Percentiles rank a stretch among this genome's conserved stretches.
These are phyloP conservation scores for Neoarthrinium moseri DNA, from an alignment of 2,329 filamentous ascomycete species.

Conservation along the genomic window DNA sequence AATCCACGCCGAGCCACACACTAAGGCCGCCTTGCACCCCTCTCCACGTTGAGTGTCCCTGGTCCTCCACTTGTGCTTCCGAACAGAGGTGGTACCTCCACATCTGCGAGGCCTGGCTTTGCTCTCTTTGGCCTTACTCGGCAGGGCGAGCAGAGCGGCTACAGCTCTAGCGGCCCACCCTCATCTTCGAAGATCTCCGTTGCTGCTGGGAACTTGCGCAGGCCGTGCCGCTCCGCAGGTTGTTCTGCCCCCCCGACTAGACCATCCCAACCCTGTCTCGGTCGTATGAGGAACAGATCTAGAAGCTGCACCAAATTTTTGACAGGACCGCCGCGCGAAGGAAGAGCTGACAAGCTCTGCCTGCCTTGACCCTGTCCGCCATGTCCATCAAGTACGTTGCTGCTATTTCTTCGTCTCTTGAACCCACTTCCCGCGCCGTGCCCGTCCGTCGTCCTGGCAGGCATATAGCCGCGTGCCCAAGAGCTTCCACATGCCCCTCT, in stretches of 20 bases:
- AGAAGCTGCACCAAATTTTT: constrained; percentile 32
- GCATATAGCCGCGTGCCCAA: constrained; percentile 19
- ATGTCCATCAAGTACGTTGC: constrained; percentile 39
- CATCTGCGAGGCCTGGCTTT: constrained; percentile 23
- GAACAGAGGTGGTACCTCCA: constrained; percentile 13
- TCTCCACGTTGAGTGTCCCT: not conserved
- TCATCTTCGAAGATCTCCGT: constrained; percentile 31
- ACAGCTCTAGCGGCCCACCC: constrained; percentile 31
- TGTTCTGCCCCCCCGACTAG: constrained; percentile 21
- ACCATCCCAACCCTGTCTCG: constrained; percentile 26
- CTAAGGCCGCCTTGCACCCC: not conserved
- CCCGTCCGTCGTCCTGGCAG: constrained; percentile 11
- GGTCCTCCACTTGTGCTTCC: not conserved
- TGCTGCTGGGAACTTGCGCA: constrained; percentile 26
- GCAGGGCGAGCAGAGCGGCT: constrained; percentile 22
- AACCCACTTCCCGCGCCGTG: constrained; percentile 12
- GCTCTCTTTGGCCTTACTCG: constrained; percentile 20
- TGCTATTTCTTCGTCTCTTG: constrained; percentile 21
- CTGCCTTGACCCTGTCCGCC: constrained; percentile 27
- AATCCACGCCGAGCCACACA: not conserved
- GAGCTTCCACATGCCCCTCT: not conserved
- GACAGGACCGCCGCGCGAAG: constrained; percentile 20
- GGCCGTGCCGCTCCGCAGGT: constrained; percentile 33
- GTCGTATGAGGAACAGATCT: constrained; percentile 32
- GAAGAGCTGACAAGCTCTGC: constrained; percentile 11